Evolutionary conservation across 2,329 filamentous ascomycete species (phyloP).

Genomic region (Claviceps capensis): DNA sequence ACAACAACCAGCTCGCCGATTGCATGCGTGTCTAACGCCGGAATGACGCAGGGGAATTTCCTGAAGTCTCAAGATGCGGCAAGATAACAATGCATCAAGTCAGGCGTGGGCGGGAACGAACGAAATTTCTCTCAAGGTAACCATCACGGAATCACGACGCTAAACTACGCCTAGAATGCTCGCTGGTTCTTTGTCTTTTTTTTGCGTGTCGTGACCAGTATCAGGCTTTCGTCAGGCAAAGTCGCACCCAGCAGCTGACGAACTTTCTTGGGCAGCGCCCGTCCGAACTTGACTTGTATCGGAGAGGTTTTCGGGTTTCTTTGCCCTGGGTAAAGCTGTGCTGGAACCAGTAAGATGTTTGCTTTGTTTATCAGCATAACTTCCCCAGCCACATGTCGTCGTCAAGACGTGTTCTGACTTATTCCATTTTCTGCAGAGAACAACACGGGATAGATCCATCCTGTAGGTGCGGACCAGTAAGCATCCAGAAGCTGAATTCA

Average conservation of each 20-base stretch:
- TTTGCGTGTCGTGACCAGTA: neutral
- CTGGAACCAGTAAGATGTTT: conserved; percentile 1
- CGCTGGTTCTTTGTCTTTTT: neutral
- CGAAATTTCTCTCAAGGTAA: neutral
- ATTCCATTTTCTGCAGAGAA: no score
- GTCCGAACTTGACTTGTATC: neutral
- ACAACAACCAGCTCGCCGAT: no score
- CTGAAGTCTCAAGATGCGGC: no score
- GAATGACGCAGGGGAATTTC: no score
- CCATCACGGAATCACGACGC: neutral
- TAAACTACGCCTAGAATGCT: neutral
- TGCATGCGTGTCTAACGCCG: no score
- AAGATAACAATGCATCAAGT: neutral
- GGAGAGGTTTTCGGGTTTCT: neutral
- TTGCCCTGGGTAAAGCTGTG: neutral
- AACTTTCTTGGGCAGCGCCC: neutral
- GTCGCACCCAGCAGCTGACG: neutral
- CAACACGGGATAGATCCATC: neutral
- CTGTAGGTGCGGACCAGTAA: no score
- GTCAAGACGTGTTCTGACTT: neutral
- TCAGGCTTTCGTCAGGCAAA: neutral
- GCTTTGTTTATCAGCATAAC: conserved; percentile 1
- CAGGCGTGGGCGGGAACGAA: neutral
- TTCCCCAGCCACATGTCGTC: neutral
- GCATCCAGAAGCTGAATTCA: no score